Evolutionary conservation across 2,329 filamentous ascomycete genomes (phyloP).

Genomic region (Sclerotinia minor): DNA sequence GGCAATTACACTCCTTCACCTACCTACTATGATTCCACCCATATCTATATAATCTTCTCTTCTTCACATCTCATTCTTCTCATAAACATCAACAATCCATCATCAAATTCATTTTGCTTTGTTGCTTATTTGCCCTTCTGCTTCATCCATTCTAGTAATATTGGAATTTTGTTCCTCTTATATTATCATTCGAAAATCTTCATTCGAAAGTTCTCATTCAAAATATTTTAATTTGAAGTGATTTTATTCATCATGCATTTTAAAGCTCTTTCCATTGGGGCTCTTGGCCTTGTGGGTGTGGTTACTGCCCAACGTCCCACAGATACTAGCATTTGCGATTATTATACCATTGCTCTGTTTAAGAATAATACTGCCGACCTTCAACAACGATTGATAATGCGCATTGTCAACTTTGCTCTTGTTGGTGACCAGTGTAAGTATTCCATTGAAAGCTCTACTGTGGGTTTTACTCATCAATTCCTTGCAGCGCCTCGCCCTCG

Average conservation of each 20-base stretch:
- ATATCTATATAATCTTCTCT: neutral
- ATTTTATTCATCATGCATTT: slow-evolving; percentile 32
- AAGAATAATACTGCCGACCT: slow-evolving; percentile 60
- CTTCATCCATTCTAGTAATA: neutral
- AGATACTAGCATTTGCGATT: slow-evolving; percentile 59
- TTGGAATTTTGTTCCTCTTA: neutral
- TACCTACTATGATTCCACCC: neutral
- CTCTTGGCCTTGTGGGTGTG: slow-evolving; percentile 20
- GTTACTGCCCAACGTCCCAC: slow-evolving; percentile 47
- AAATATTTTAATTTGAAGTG: too few species aligned
- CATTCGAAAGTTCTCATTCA: too few species aligned
- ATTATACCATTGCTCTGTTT: slow-evolving; percentile 61
- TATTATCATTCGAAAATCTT: neutral
- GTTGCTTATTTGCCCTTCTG: neutral
- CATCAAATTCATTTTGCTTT: neutral
- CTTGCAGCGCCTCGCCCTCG: slow-evolving; percentile 54
- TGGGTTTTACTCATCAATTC: slow-evolving; percentile 1
- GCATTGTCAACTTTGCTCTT: slow-evolving; percentile 62
- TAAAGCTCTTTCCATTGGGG: slow-evolving; percentile 30
- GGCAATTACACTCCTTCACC: neutral
- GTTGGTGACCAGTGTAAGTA: slow-evolving; percentile 61
- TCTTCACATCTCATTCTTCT: neutral
- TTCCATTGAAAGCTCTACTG: neutral
- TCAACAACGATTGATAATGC: slow-evolving; percentile 56
- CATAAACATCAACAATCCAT: neutral